phyloP scores from a whole-genome alignment of 2,329 filamentous ascomycete species.

The Ascochyta pisi region DNA sequence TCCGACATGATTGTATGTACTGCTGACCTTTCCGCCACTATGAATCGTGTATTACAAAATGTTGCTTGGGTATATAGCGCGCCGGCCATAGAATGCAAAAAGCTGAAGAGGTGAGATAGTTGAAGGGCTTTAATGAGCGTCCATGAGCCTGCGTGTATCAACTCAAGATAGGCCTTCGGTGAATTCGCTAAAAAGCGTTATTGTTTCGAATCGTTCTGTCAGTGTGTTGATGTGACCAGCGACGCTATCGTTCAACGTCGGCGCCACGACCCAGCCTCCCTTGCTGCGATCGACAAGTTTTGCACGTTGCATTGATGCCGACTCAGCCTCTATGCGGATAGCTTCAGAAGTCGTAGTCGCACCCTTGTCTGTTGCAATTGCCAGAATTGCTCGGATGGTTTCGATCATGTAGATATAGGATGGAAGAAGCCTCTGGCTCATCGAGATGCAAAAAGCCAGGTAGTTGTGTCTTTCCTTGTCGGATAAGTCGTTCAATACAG shows the following conservation, averaged over 20 bases:
- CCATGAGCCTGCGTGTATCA: background rate
- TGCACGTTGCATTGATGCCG: slow-evolving; percentile 2
- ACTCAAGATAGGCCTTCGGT: slow-evolving; percentile 20
- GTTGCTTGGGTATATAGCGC: slow-evolving; percentile 7
- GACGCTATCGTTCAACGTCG: slow-evolving; percentile 7
- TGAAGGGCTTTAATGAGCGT: background rate
- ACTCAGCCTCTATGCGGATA: slow-evolving; percentile 2
- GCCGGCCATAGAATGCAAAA: slow-evolving; percentile 4
- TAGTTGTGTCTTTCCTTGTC: slow-evolving; percentile 15
- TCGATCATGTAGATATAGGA: slow-evolving; percentile 16
- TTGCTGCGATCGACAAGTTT: slow-evolving; percentile 1
- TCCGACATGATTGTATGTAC: background rate
- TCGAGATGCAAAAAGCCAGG: slow-evolving; percentile 13
- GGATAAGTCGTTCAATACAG: slow-evolving; percentile 13
- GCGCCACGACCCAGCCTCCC: slow-evolving; percentile 17
- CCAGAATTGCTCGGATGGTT: slow-evolving; percentile 17
- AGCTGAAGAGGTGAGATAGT: background rate
- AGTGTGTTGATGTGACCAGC: slow-evolving; percentile 11
- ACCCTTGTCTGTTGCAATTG: slow-evolving; percentile 18
- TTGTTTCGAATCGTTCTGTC: slow-evolving; percentile 15
- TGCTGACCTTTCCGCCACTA: background rate
- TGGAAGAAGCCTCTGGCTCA: slow-evolving; percentile 10
- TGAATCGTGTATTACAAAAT: slow-evolving; percentile 6
- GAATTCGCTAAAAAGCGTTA: slow-evolving; percentile 22
- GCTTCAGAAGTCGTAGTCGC: slow-evolving; percentile 17